Base-by-base conservation (phyloP, 441 rosid species). In the Pelargonium fulgidum region DNA sequence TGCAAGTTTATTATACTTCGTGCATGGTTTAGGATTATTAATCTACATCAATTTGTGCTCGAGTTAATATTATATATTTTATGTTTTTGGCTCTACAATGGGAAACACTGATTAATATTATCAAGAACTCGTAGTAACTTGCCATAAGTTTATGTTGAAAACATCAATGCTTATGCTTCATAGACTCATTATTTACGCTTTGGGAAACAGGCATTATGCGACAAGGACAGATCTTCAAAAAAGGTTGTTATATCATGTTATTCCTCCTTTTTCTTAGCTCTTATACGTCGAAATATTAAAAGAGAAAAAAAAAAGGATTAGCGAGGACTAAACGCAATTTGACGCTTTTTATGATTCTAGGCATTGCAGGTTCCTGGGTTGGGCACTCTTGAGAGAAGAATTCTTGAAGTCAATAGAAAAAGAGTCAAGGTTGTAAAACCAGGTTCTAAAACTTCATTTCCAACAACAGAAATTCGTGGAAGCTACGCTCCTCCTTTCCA, bases 401-500 rank as follows among this genome's bases (percentile, higher is more conserved):
- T 88, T 58, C 80, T 94, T 50, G 97, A 94, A 81, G 81, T 90
- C 74, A 94, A 91, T 78, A 83, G 84, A 71, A 94, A 91, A 87
- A 80, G 97, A 80, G 54, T 90, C 62, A 91, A 94, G 84, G 99
- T 94, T 71, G 90, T 94, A 65, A 94, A 89, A 82, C 97, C 96
- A 13, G 94, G 97, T 52, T 82, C 99, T 4, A 94, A 94, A 83
- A 90, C 99, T 63, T 85, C 89, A 62, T 94, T 94, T 68, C 86
- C 97, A 20, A 76, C 85, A 19, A 90, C 97, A 26, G 99, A 94
- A 84, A 85, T 90, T 79, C 96, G 97, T 36, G 97, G 99, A 81
- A 91, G 78, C 81, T 94, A 85, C 70, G 87, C 84, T 78, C 97
- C 97, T 78, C 99, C 99, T 3, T 94, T 94, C 73, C 97, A 91